Evolutionary conservation across 1,284 basidiomycete species (phyloP).

Genomic region (Ceratobasidium sp.): DNA sequence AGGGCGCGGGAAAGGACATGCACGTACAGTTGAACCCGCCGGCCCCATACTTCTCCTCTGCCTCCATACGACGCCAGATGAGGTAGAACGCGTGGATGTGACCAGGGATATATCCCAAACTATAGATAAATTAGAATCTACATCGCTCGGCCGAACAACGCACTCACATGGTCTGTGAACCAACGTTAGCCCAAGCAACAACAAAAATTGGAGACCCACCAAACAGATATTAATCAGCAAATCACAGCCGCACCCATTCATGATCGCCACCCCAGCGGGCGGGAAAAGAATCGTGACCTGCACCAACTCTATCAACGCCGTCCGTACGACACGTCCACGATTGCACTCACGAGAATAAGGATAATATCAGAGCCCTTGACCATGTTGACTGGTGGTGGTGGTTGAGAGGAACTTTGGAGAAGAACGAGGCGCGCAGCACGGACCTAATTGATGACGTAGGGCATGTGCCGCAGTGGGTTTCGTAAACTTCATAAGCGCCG

Average conservation of each 20-base stretch:
- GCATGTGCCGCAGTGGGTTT: not conserved
- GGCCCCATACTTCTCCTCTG: slow-evolving; percentile 76
- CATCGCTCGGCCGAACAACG: not conserved
- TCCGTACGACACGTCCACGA: not conserved
- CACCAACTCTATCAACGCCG: not conserved
- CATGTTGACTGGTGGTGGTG: slow-evolving; percentile 47
- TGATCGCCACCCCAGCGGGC: slow-evolving; percentile 65
- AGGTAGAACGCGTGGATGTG: slow-evolving; percentile 65
- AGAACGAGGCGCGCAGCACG: not conserved
- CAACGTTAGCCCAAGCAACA: not conserved
- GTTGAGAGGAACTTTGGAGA: not conserved
- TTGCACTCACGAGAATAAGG: slow-evolving; percentile 54
- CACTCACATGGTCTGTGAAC: slow-evolving; percentile 41
- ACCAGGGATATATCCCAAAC: slow-evolving; percentile 54
- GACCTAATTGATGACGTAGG: slow-evolving; percentile 19
- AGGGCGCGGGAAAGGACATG: not conserved
- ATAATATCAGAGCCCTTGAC: slow-evolving; percentile 66
- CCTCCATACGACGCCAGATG: slow-evolving; percentile 80
- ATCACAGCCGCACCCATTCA: slow-evolving; percentile 61
- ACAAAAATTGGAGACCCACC: slow-evolving; percentile 45
- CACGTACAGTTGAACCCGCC: slow-evolving; percentile 72
- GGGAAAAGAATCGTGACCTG: slow-evolving; percentile 82
- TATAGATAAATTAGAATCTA: not conserved
- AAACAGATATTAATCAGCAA: slow-evolving; percentile 59
- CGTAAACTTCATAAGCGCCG: not conserved